Conservation (phyloP, 1,139 yeast genomes). For the Lodderomyces metapsilosis region DNA sequence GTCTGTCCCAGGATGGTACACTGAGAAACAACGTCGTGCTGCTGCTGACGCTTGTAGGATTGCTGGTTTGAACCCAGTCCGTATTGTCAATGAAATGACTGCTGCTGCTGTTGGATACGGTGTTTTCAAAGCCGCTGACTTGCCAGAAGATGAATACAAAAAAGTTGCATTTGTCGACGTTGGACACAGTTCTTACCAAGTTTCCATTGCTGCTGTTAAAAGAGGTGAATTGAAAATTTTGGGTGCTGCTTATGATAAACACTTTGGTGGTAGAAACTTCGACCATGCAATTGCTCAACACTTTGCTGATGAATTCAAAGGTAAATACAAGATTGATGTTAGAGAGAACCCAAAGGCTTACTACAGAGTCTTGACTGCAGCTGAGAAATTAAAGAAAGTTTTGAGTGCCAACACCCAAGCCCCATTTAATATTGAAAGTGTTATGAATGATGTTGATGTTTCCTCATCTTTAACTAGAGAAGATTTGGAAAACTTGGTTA, state of each 20-base stretch:
- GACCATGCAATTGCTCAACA: constrained; percentile 93
- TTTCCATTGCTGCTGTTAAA: constrained; percentile 86
- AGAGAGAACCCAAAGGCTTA: constrained; percentile 90
- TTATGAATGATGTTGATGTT: constrained; percentile 96
- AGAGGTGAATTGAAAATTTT: constrained; percentile 94
- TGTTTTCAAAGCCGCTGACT: constrained; percentile 93
- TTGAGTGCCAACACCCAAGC: constrained; percentile 94
- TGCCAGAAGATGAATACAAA: constrained; percentile 88
- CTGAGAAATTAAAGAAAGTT: constrained; percentile 93
- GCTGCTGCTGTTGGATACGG: constrained; percentile 99
- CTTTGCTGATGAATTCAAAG: constrained; percentile 88
- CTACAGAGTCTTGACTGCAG: constrained; percentile 86
- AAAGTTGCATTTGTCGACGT: constrained; percentile 92
- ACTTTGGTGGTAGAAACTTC: constrained; percentile 97
- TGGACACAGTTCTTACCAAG: constrained; percentile 95
- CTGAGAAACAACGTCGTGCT: constrained; percentile 96
- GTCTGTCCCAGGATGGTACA: constrained; percentile 97
- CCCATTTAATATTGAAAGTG: constrained; percentile 92
- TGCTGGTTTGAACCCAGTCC: constrained; percentile 96
- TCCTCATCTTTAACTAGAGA: constrained; percentile 88
- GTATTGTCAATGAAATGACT: constrained; percentile 94
- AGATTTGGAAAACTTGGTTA: constrained; percentile 84
- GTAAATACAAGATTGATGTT: constrained; percentile 91
- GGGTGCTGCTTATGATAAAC: constrained; percentile 91
- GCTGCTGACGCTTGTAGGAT: constrained; percentile 92